Evolutionary conservation across 345 rosid genomes (phyloP), one percentile per base, ranked within the genome.

Genomic region (Citrus cavaleriei): DNA sequence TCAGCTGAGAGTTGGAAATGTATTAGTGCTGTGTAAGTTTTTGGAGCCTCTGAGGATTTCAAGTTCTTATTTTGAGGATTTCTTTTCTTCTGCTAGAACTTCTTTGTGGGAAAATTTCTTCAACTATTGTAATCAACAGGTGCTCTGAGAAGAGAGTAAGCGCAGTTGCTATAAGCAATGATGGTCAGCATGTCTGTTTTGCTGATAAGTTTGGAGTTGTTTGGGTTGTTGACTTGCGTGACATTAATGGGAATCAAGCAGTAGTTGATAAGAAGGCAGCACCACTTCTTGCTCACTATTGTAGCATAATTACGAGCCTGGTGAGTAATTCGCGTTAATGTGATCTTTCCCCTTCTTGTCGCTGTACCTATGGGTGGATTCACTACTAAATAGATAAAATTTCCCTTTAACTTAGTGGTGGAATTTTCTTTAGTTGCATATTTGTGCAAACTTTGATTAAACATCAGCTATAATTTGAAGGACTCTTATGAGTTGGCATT

Each of bases 201-300:
- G 95, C 98, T 73, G 98, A 97, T 81, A 94, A 94, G 83, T 97
- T 97, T 82, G 98, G 98, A 87, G 96, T 89, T 84, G 97, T 94
- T 73, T 92, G 99, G 98, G 95, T 89, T 80, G 87, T 92, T 81
- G 88, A 84, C 81, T 77, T 89, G 40, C 86, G 83, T 54, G 93
- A 80, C 54, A 70, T 85, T 79, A 86, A 81, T 37, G 88, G 85
- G 35, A 80, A 84, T 70, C 59, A 80, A 71, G 55, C 74, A 83
- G 19, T 76, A 35, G 85, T 80, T 51, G 76, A 83, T 85, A 86
- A 85, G 85, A 91, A 91, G 90, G 90, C 95, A 61, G 87, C 83
- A 4, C 87, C 88, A 10, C 68, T 96, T 83, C 93, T 96, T 81
- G 93, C 95, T 46, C 99, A 94, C 87, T 96, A 94, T 77, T 96